A percentile compares a stretch with the other conserved stretches of the same genome.
Conservation (phyloP, 768 basidiomycete species). For the Amanita subjunquillea region DNA sequence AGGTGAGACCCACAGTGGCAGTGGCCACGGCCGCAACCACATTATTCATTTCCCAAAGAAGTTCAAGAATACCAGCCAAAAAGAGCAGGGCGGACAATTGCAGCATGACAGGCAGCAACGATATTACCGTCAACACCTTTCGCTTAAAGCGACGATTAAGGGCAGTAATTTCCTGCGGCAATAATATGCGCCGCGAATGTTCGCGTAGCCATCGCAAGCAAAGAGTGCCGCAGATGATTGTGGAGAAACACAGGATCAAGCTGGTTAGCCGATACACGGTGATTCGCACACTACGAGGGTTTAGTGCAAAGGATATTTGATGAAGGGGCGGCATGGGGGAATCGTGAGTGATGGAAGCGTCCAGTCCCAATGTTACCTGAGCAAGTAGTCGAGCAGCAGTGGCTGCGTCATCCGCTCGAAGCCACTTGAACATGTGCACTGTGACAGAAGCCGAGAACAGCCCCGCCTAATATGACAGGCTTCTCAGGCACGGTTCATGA, state of each 20-base stretch:
- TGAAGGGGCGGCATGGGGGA: background rate
- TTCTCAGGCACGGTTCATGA: background rate
- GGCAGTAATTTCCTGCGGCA: background rate
- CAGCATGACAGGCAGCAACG: background rate
- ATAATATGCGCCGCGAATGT: background rate
- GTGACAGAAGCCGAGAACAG: background rate
- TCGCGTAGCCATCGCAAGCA: background rate
- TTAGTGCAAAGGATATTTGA: background rate
- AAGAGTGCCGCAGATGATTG: background rate
- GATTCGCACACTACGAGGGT: background rate
- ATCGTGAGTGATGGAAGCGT: background rate
- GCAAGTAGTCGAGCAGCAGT: background rate
- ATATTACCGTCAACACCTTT: background rate
- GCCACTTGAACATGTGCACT: background rate
- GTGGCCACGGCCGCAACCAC: background rate
- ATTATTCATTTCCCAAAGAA: background rate
- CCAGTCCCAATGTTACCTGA: background rate
- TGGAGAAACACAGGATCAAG: background rate
- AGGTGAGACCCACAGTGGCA: background rate
- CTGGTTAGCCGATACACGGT: background rate
- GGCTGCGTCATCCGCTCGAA: background rate
- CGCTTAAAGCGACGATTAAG: background rate
- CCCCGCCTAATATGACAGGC: background rate
- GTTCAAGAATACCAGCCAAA: background rate
- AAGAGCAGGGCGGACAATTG: background rate